Base-by-base conservation (phyloP, 2,329 filamentous ascomycete genomes). In the Diaporthe citri region DNA sequence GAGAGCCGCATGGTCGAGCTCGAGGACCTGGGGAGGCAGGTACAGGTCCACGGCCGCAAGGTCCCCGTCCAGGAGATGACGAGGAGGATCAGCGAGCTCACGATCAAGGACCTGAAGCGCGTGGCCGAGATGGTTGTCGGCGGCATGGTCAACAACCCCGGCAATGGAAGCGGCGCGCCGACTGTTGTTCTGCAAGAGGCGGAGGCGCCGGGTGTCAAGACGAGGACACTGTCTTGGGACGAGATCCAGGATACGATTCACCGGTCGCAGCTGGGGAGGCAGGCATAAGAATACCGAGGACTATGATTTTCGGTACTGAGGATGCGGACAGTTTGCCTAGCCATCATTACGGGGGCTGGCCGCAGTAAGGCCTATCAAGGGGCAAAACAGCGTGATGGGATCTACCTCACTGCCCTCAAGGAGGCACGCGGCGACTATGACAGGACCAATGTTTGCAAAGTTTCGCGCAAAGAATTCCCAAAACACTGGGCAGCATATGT, bases 1-100 rank as follows among this genome's bases (percentile, higher is more conserved):
- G 97, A 99, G 86, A 95, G 92, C 79, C 90, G 97, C 76, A 98
- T 99, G 95, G 95, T 99, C 13, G 97, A 98, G 86, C 90, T 99
- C 9, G 97, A 99, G 85, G 97, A 99, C 82, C 89, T 99, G 0
- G 97, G 97, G 31, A 88, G 97, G 77, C 96, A 98, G 83, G 95
- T 99, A 15, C 97, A 98, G 87, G 95, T 98, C n/a, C 96, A 98
- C 82, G 97, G 96, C 31, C 91, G 92, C 78, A 98, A 98, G 86
- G 91, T 98, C 9, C 94, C 96, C 2, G 96, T 98, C 10, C 91
- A 91, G 78, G 96, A 98, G 82, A 98, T 99, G 96, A 98, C 96
- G 82, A 87, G 87, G 69, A 92, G 92, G 81, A 99, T 99, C 78
- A 94, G 98, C 81, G 88, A 87, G 8, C 87, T 99, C 74, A 97